Base-by-base conservation (phyloP, 768 basidiomycete genomes). In the Podaxis sp. region DNA sequence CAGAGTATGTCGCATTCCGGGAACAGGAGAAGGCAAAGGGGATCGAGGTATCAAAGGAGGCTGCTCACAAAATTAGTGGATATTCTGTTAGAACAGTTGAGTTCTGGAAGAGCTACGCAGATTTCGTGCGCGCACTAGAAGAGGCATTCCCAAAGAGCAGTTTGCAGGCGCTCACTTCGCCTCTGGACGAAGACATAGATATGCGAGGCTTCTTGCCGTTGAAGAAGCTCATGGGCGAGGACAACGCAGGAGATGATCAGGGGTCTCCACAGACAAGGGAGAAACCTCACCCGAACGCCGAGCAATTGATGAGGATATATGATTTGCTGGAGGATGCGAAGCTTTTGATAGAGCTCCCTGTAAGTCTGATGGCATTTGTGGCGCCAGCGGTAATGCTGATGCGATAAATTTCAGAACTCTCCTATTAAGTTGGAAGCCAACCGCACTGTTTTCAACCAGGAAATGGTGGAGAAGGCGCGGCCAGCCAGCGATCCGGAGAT, bases 231-330 rank as follows among this genome's bases (percentile, higher is more conserved):
- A 80, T 90, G 74, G 73, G 74, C 6, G 79, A 74, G 50, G 69
- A 69, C 11, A 63, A 66, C 59, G 68, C 60, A 5, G 64, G 61
- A 27, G 65, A 66, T 44, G 66, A 64, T 27, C 67, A 62, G 27
- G 68, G 64, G 10, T 67, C 55, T 2, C 62, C 57, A 16, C 65
- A 75, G 61, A 67, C 70, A 48, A 64, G 64, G 61, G 76, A 72
- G 65, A 74, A 81, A 63, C 80, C 78, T 37, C 83, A 98, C 75
- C 97, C 97, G 6, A 98, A 99, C 66, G 95, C 91, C 61, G 94
- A 96, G 76, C 91, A 95, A 66, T 74, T 99, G 46, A 95, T 98
- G 93, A 81, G 97, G 64, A 90, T 99, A 61, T 80, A 84, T 50
- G 96, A 97, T 73, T 75, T 97, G 44, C 76, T 95, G 50, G 74